phyloP scores from a whole-genome alignment of 257 asterid genomes.

The Plantago elongata region DNA sequence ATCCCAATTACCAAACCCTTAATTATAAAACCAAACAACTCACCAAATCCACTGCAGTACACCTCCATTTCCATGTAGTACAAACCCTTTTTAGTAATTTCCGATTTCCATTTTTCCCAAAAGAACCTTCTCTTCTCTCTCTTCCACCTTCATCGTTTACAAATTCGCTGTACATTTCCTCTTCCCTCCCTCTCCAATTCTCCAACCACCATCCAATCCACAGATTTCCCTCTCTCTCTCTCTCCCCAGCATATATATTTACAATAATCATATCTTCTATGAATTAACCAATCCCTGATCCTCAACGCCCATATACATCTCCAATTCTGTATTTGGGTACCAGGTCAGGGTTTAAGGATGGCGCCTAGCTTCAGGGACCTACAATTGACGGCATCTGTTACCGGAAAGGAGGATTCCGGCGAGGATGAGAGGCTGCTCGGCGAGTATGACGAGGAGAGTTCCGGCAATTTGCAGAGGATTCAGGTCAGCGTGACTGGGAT shows the following conservation, averaged over 20 bases:
- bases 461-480: conserved; percentile 48
- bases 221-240: conserved; percentile 24
- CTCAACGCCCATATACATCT: conserved; percentile 20
- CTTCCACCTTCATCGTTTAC: conserved; percentile 7
- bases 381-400: conserved; percentile 51
- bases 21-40: not conserved
- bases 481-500: conserved; percentile 86
- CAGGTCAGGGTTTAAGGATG: conserved; percentile 33
- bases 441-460: conserved; percentile 47
- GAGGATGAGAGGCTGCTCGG: conserved; percentile 70
- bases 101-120: conserved; percentile 10
- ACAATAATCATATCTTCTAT: not conserved
- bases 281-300: not conserved
- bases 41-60: conserved; percentile 38
- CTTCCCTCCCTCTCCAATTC: conserved; percentile 16
- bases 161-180: conserved; percentile 20
- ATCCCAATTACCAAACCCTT: not conserved
- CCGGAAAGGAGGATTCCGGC: conserved; percentile 23
- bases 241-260: not conserved
- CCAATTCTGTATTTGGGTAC: conserved; percentile 16
- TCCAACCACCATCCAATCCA: conserved; percentile 19
- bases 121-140: conserved; percentile 13
- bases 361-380: conserved; percentile 55
- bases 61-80: conserved; percentile 24
- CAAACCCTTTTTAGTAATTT: conserved; percentile 33